phyloP scores from a whole-genome alignment of 2,329 filamentous ascomycete genomes.

The Aspergillus fumigatus region DNA sequence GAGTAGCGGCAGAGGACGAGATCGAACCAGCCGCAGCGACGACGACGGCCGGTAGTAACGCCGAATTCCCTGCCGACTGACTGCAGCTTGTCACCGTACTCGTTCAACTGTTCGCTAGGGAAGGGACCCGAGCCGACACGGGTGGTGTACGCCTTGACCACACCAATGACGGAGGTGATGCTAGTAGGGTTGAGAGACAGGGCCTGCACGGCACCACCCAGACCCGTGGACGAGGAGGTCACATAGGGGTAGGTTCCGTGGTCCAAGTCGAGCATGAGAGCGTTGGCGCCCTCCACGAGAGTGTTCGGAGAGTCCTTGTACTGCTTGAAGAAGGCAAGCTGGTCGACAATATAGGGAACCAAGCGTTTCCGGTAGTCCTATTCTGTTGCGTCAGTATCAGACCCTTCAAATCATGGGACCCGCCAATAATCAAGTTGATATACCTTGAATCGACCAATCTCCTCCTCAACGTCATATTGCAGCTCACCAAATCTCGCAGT shows the following conservation, averaged over 20 bases:
- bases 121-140: constrained; percentile 58
- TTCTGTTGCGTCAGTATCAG: neutral
- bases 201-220: constrained; percentile 52
- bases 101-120: constrained; percentile 58
- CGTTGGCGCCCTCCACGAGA: constrained; percentile 61
- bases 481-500: constrained; percentile 57
- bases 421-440: neutral
- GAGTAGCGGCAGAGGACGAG: constrained; percentile 61
- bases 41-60: constrained; percentile 57
- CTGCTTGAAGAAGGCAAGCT: constrained; percentile 50
- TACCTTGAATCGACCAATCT: constrained; percentile 55
- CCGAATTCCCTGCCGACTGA: constrained; percentile 51
- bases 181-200: constrained; percentile 55
- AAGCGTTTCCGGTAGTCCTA: constrained; percentile 37
- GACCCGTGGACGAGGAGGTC: constrained; percentile 45
- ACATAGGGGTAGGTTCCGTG: constrained; percentile 51
- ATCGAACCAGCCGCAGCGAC: constrained; percentile 63
- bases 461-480: constrained; percentile 56
- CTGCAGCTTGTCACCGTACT: constrained; percentile 54
- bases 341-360: constrained; percentile 38
- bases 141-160: constrained; percentile 63
- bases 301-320: constrained; percentile 53
- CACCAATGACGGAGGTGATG: constrained; percentile 56
- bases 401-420: constrained; percentile 1
- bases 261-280: constrained; percentile 57